Conservation (phyloP, 2,329 filamentous ascomycete species). For the Macroventuria anomochaeta region DNA sequence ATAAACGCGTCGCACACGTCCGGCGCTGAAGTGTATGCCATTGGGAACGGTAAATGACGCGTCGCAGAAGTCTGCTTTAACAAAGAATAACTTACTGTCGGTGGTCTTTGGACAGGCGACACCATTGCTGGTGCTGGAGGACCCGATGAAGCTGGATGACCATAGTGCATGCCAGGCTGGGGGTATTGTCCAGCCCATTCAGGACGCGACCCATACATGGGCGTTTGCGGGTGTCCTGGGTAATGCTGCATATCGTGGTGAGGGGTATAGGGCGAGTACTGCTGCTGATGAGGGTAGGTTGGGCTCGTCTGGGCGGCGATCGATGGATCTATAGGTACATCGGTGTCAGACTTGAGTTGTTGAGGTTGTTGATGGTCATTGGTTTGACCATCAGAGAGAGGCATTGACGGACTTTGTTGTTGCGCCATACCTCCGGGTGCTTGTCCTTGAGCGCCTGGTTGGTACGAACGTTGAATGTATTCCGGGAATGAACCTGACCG, state of each 20-base stretch:
- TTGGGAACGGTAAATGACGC: background rate
- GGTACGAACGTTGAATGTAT: conserved; percentile 83
- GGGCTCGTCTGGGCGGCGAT: conserved; percentile 93
- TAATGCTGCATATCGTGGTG: conserved; percentile 87
- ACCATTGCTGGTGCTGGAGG: conserved; percentile 64
- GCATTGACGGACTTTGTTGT: conserved; percentile 97
- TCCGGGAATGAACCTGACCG: conserved; percentile 87
- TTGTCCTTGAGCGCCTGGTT: conserved; percentile 74
- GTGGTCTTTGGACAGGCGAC: conserved; percentile 66
- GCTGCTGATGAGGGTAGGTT: conserved; percentile 79
- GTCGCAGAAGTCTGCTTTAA: background rate
- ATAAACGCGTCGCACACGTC: background rate
- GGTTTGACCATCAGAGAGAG: conserved; percentile 79
- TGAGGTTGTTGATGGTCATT: conserved; percentile 70
- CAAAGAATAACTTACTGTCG: conserved; percentile 61
- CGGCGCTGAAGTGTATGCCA: background rate
- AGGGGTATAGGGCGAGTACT: conserved; percentile 86
- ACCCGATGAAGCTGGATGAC: conserved; percentile 64
- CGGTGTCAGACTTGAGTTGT: conserved; percentile 89
- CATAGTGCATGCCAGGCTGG: conserved; percentile 53
- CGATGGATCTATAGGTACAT: conserved; percentile 98
- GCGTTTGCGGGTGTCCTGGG: conserved; percentile 63
- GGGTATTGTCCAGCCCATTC: conserved; percentile 72
- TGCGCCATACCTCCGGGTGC: conserved; percentile 94
- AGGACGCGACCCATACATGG: conserved; percentile 71